Percentiles rank a stretch among this genome's conserved stretches.
Conservation (phyloP, 441 rosid species). For the Croton laevigatus region DNA sequence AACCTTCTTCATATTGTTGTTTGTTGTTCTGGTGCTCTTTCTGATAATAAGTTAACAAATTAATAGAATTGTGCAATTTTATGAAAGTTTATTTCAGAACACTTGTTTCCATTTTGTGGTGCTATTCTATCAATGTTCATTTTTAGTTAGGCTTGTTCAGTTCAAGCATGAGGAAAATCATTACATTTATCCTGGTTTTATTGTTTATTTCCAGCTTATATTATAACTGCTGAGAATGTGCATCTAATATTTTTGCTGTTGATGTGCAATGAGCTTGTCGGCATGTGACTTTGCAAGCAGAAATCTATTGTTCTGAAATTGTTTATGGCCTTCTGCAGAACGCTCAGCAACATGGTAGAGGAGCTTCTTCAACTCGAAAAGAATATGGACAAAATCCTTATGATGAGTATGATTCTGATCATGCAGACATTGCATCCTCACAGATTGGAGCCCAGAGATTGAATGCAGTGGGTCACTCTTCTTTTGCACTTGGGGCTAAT, state of each 20-base stretch:
- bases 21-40: not conserved
- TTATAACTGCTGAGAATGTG: not conserved
- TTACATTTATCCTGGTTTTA: not conserved
- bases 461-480: constrained; percentile 39
- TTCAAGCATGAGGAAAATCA: not conserved
- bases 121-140: not conserved
- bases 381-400: constrained; percentile 39
- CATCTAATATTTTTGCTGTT: not conserved
- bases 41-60: not conserved
- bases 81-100: not conserved
- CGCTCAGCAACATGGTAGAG: constrained; percentile 41
- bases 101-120: not conserved
- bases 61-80: not conserved
- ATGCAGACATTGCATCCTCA: constrained; percentile 38
- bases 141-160: not conserved
- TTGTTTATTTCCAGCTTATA: not conserved
- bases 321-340: constrained; percentile 28
- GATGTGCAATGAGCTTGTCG: constrained; percentile 2
- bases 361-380: constrained; percentile 38
- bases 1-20: not conserved
- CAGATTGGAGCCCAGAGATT: constrained; percentile 56
- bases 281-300: not conserved
- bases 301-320: constrained; percentile 20
- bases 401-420: constrained; percentile 54
- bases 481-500: constrained; percentile 50